Base-by-base conservation (phyloP, 2,329 filamentous ascomycete species). In the Rhinocladiella mackenziei region DNA sequence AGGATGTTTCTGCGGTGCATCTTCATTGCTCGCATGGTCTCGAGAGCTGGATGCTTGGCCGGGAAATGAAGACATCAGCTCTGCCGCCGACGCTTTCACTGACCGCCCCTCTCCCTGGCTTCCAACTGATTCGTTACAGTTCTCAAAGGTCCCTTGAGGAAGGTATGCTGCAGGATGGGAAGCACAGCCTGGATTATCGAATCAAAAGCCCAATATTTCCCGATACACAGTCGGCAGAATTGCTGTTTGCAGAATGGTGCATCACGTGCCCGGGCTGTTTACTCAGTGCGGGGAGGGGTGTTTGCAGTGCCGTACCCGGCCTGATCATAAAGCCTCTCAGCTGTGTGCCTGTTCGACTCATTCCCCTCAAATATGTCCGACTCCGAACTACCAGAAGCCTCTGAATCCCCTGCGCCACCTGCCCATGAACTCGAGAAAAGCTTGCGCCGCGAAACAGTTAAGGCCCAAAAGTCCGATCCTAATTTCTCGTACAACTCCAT, bases 401-500 rank as follows among this genome's bases (percentile, higher is more conserved):
- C 52, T 2, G 26, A 23, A 5, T 41, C 51, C 2, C 43, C 45
- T 0, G 45, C 51, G 4, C 64, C 62, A 11, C 63, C 67, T 4
- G 61, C 68, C 34, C 46, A 57, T 17, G 44, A 51, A 38, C 51
- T 71, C n/a, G 66, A 68, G 46, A 57, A 61, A 29, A 60, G 56
- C 14, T 53, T 72, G 32, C 64, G 68, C 30, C 59, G 66, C 41
- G 58, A 61, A 10, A 66, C 70, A 22, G 58, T 58, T 10, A 50
- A 55, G 11, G 48, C 54, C 19, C 38, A n/a, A 57, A 67, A 35
- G 66, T 59, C 54, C 56, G 59, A 63, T 22, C 71, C 77, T 4
- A 70, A 77, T 38, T 61, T 81, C 49, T 80, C 78, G 0, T 67
- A 81, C 39, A 80, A 78, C 51, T 68, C 68, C 42, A 72, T 80